Evolutionary conservation across 805 yeast species (phyloP).

Genomic region (Lipomyces oligophaga): DNA sequence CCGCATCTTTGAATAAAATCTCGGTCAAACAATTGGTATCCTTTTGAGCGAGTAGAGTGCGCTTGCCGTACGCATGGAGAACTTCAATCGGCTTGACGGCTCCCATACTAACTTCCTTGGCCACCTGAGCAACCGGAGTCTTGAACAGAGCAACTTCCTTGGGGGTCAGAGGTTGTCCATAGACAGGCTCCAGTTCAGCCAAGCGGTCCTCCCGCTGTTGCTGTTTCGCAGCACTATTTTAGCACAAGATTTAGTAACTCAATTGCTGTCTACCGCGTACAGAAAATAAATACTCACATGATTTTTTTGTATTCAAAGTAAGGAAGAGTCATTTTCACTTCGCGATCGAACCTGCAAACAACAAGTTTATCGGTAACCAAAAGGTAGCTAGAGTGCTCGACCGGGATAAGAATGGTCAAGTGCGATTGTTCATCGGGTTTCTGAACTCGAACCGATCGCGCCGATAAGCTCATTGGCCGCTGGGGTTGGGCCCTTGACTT

Average conservation of each 20-base stretch:
- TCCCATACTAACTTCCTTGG: constrained; percentile 45
- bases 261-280: background rate
- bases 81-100: constrained; percentile 50
- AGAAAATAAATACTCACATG: no score
- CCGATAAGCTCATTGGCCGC: no score
- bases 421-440: no score
- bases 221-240: constrained; percentile 32
- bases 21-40: constrained; percentile 55
- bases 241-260: background rate
- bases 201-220: constrained; percentile 39
- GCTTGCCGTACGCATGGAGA: constrained; percentile 59
- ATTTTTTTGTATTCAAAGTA: background rate
- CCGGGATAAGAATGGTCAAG: no score
- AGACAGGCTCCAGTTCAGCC: constrained; percentile 38
- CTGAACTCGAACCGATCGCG: no score
- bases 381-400: no score
- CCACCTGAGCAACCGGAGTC: constrained; percentile 44
- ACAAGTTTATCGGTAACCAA: no score
- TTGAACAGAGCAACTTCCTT: constrained; percentile 40
- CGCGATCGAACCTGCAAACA: no score
- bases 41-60: constrained; percentile 61
- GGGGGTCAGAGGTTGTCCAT: constrained; percentile 39
- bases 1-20: constrained; percentile 63
- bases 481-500: no score
- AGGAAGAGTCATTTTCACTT: background rate